These are phyloP conservation scores for Microsporum canis DNA, from an alignment of 2,329 filamentous ascomycete species.

Conservation along the genomic window DNA sequence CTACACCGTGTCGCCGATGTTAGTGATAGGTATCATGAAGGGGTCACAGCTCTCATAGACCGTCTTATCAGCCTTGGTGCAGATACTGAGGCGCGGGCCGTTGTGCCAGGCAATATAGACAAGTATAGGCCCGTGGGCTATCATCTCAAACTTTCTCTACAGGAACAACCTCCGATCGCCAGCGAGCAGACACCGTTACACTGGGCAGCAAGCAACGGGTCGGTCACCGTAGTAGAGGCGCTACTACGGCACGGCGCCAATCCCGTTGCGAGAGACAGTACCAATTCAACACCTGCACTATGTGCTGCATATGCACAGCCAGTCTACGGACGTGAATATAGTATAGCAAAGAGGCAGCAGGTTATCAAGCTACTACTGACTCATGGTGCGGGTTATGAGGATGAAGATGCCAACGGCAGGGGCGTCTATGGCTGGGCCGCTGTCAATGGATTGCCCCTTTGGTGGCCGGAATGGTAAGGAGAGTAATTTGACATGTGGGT, in stretches of 20 bases:
- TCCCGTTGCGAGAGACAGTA: neutral
- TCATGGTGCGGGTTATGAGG: neutral
- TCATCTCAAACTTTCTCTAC: neutral
- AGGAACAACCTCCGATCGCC: neutral
- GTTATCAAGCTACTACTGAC: neutral
- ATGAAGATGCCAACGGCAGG: neutral
- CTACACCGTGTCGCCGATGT: neutral
- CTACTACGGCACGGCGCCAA: neutral
- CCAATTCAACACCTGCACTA: constrained; percentile 1
- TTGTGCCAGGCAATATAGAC: neutral
- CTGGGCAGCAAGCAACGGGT: neutral
- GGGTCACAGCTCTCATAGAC: neutral
- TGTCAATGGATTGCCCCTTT: neutral
- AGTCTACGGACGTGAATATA: neutral
- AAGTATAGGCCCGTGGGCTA: neutral
- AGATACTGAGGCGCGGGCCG: neutral
- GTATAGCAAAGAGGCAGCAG: neutral
- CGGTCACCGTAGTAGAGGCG: neutral
- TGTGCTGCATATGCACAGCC: neutral
- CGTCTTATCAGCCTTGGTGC: neutral
- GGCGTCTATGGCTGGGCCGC: neutral
- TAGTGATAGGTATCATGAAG: neutral
- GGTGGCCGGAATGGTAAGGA: neutral
- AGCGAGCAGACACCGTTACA: neutral
- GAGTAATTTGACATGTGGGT: neutral